Evolutionary conservation across 345 rosid species (phyloP).

Genomic region (Balakata baccata): DNA sequence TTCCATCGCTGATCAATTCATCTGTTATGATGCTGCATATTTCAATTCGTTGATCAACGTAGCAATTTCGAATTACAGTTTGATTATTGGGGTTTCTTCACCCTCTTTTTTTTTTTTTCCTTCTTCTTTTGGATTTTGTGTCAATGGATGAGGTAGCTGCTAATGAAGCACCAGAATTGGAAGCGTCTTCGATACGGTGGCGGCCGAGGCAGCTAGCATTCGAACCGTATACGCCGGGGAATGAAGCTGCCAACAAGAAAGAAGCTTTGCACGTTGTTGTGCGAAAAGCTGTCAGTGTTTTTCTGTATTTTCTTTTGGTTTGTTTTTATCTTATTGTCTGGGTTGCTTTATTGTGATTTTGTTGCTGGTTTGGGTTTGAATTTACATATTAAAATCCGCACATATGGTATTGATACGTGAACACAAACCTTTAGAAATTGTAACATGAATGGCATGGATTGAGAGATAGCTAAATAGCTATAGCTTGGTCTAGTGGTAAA

Average conservation of each 20-base stretch:
- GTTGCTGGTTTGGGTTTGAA: slow-evolving; percentile 13
- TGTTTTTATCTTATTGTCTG: not conserved
- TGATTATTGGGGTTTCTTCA: slow-evolving; percentile 34
- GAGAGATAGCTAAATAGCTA: slow-evolving; percentile 16
- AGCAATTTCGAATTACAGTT: slow-evolving; percentile 33
- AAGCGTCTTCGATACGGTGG: slow-evolving; percentile 45
- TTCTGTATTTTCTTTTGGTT: slow-evolving; percentile 3
- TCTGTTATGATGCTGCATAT: slow-evolving; percentile 1
- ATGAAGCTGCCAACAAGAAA: slow-evolving; percentile 31
- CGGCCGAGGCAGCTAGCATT: slow-evolving; percentile 69
- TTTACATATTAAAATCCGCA: slow-evolving; percentile 12
- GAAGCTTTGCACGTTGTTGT: slow-evolving; percentile 44
- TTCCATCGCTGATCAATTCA: slow-evolving; percentile 31
- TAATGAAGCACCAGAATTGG: slow-evolving; percentile 35
- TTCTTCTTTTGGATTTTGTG: slow-evolving; percentile 5
- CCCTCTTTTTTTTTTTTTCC: too few species aligned
- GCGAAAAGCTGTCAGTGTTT: slow-evolving; percentile 66
- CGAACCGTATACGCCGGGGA: slow-evolving; percentile 35
- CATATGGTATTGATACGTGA: not conserved
- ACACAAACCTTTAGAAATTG: slow-evolving; percentile 8
- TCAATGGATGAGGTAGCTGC: slow-evolving; percentile 63
- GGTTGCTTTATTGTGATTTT: not conserved
- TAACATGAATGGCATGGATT: slow-evolving; percentile 8
- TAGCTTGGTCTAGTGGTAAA: slow-evolving; percentile 8
- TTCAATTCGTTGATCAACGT: slow-evolving; percentile 19